These are phyloP conservation scores for Zygosaccharomyces bailii DNA, from an alignment of 805 yeast species.

Conservation along the genomic window DNA sequence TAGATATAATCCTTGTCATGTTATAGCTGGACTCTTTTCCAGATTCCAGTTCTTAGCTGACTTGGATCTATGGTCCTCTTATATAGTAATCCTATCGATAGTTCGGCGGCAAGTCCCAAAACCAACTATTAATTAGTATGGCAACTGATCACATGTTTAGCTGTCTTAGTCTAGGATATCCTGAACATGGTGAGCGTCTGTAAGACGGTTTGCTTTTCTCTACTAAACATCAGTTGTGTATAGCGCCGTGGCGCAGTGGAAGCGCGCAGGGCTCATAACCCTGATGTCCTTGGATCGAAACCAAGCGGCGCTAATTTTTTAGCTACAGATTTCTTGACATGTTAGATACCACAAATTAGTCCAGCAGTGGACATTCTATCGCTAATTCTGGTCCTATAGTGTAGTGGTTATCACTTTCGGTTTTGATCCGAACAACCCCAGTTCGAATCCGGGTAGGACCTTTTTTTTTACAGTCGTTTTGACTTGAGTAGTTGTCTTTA, in stretches of 20 bases:
- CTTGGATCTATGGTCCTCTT: too few species aligned
- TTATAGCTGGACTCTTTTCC: too few species aligned
- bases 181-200: neutral
- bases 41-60: too few species aligned
- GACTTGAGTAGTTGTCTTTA: neutral
- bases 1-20: too few species aligned
- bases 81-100: too few species aligned
- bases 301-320: slow-evolving; percentile 75
- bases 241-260: slow-evolving; percentile 98
- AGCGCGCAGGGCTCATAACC: slow-evolving; percentile 99
- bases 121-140: too few species aligned
- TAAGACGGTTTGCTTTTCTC: neutral
- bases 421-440: slow-evolving; percentile 80
- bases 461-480: slow-evolving; percentile 26
- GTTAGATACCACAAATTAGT: too few species aligned
- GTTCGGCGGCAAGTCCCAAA: too few species aligned
- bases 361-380: too few species aligned
- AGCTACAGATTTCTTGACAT: too few species aligned
- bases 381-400: slow-evolving; percentile 43
- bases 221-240: neutral
- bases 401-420: slow-evolving; percentile 81
- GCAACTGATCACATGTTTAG: too few species aligned
- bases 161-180: too few species aligned
- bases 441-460: slow-evolving; percentile 86
- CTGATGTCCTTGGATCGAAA: slow-evolving; percentile 97